Base-by-base conservation (phyloP, 2,329 filamentous ascomycete genomes). In the Ophiostoma piceae region DNA sequence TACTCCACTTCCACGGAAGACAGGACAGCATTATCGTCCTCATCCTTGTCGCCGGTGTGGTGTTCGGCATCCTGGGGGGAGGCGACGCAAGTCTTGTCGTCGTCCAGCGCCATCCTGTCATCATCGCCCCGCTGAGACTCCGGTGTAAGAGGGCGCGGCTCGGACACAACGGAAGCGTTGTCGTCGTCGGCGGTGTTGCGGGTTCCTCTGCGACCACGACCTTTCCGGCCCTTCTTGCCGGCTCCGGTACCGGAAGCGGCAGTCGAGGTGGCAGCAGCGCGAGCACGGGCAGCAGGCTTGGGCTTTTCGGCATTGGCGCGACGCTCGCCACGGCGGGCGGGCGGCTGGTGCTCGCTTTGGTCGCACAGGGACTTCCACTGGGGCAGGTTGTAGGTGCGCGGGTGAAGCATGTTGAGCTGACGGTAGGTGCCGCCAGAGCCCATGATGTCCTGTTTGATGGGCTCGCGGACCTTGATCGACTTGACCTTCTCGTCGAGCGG, bases 391-490 rank as follows among this genome's bases (percentile, higher is more conserved):
- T 99, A 99, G 16, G 93, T 93, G 77, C 95, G 87, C 78, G 96
- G 92, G 80, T 97, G 96, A 76, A 98, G 89, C 71, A 99, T 94
- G 77, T 99, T 99, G 76, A 95, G 92, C 79, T 99, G 95, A 47
- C 94, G 94, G 78, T 97, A 99, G 70, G 92, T 96, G 70, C 95
- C 96, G 77, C 94, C 92, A 68, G 92, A 92, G 60, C 95, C 95
- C 84, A 96, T 94, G 76, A 99, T 99, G 76, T 99, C 95, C 79
- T 99, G 95, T 77, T 93, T 97, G 78, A 99, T 98, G 3, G 95
- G 95, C 74, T 99, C 96, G 79, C 94, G 94, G 76, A 99, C 94
- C 77, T 89, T 90, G 78, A 99, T 92, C 72, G 90, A 89, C 80
- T 97, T 98, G 73, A 99, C 87, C 67, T 92, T 85, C 75, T 97